phyloP scores from a whole-genome alignment of 2,329 filamentous ascomycete genomes.

The Harringtonia aguacate region DNA sequence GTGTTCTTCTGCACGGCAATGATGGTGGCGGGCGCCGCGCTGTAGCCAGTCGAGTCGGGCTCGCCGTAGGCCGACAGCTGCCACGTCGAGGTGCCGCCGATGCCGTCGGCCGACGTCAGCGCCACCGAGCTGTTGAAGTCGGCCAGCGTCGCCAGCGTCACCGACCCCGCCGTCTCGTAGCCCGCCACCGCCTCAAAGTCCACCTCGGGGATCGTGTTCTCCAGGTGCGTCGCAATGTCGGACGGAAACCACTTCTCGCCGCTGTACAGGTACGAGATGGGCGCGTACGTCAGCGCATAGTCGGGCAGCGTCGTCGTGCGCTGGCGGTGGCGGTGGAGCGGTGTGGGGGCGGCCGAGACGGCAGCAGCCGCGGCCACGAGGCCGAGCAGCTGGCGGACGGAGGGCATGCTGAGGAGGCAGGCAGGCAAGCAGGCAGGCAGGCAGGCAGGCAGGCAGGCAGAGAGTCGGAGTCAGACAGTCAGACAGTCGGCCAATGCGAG shows the following conservation, averaged over 20 bases:
- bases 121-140: conserved; percentile 7
- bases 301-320: conserved; percentile 9
- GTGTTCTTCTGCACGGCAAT: conserved; percentile 13
- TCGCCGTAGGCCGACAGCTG: conserved; percentile 11
- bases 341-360: conserved; percentile 1
- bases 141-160: conserved; percentile 10
- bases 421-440: too few relatives aligned
- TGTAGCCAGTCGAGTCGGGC: conserved; percentile 9
- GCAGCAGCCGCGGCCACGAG: neutral
- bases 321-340: neutral
- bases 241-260: conserved; percentile 12
- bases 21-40: conserved; percentile 12
- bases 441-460: too few relatives aligned
- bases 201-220: conserved; percentile 11
- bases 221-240: conserved; percentile 12
- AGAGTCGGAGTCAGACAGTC: too few relatives aligned
- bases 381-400: conserved; percentile 1
- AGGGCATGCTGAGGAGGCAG: neutral
- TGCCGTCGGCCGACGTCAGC: conserved; percentile 11
- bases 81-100: conserved; percentile 9
- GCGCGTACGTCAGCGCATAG: conserved; percentile 12
- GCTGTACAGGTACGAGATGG: conserved; percentile 13
- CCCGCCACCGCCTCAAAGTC: conserved; percentile 4
- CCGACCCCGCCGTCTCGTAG: conserved; percentile 6
- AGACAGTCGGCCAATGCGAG: too few relatives aligned